Conservation (phyloP, 192 early-diverging fungal species). For the Fimicolochytrium jonesii region DNA sequence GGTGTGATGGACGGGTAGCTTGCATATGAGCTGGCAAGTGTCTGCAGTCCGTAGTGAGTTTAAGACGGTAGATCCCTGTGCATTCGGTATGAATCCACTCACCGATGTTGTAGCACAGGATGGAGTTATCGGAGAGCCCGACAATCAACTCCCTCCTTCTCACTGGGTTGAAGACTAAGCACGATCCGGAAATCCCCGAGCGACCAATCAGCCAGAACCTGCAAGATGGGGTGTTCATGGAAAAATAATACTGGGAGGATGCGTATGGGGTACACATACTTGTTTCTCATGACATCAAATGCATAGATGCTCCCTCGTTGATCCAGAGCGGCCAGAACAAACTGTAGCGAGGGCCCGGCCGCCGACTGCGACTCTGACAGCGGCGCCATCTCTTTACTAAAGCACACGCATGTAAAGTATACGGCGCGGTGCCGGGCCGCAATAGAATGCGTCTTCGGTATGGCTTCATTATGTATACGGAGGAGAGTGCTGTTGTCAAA, state of each 20-base stretch:
- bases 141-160: slow-evolving; percentile 42
- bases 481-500: too few species aligned
- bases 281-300: slow-evolving; percentile 46
- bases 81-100: background rate
- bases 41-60: slow-evolving; percentile 20
- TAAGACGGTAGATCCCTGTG: too few species aligned
- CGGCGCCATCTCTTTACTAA: slow-evolving; percentile 18
- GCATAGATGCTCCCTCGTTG: slow-evolving; percentile 43
- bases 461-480: too few species aligned
- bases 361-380: background rate
- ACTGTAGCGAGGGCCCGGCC: slow-evolving; percentile 6
- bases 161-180: slow-evolving; percentile 41
- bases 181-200: slow-evolving; percentile 40
- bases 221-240: background rate
- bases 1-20: slow-evolving; percentile 40
- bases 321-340: slow-evolving; percentile 39
- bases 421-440: slow-evolving; percentile 26
- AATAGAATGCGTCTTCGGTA: too few species aligned
- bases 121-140: slow-evolving; percentile 39
- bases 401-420: slow-evolving; percentile 29
- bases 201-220: slow-evolving; percentile 45
- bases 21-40: slow-evolving; percentile 39
- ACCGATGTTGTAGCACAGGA: slow-evolving; percentile 56
- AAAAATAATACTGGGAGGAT: too few species aligned
- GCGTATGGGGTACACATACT: too few species aligned